Evolutionary conservation across 306 rosid species (phyloP).

Genomic region (Vachellia pachyceras): DNA sequence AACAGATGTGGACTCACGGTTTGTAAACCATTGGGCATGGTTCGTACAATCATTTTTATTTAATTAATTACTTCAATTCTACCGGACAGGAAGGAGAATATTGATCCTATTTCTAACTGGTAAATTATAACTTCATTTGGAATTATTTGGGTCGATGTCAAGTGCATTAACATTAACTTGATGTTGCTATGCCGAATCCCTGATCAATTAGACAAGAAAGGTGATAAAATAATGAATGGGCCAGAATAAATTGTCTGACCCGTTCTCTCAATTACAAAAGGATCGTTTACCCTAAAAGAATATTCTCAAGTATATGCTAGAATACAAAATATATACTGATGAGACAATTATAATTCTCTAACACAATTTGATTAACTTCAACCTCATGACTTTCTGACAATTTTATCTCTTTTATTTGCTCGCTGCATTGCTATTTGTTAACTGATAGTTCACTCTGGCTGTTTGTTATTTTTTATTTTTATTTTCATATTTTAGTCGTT

Average conservation of each 20-base stretch:
- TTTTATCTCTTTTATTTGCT: constrained; percentile 3
- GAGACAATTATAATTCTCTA: no score
- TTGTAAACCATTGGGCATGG: neutral
- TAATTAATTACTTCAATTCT: neutral
- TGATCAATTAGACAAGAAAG: no score
- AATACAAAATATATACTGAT: no score
- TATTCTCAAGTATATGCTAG: no score
- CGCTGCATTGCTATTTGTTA: neutral
- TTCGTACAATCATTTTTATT: neutral
- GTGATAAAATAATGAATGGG: no score
- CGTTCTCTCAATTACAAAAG: no score
- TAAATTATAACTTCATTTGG: neutral
- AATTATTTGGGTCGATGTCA: neutral
- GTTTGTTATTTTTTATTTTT: neutral
- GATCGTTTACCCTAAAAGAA: no score
- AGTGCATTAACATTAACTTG: neutral
- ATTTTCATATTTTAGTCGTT: neutral
- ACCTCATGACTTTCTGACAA: neutral
- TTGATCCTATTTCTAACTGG: neutral
- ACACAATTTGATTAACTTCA: neutral
- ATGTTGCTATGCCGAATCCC: neutral
- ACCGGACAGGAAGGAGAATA: neutral
- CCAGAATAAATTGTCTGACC: no score
- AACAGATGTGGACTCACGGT: neutral
- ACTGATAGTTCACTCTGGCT: neutral